Percentiles rank a stretch among this genome's conserved stretches.
Conservation (phyloP, 163 green algal genomes). For the Smithsoniella earleae region DNA sequence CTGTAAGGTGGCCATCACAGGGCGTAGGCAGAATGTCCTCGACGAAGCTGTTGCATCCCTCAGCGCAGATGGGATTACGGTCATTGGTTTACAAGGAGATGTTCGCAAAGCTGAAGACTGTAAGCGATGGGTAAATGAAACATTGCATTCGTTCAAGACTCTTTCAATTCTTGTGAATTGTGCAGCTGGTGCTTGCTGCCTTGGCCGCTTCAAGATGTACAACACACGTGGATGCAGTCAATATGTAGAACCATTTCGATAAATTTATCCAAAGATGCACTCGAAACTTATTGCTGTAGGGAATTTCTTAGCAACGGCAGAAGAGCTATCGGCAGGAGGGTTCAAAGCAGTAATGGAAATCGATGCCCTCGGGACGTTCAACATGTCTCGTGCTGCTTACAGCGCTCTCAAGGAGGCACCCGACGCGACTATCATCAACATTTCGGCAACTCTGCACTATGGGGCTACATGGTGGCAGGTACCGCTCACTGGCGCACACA, state of each 20-base stretch:
- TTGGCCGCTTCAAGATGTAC: no score
- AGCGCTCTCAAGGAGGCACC: slow-evolving; percentile 41
- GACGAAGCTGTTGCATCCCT: slow-evolving; percentile 54
- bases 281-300: no score
- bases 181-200: slow-evolving; percentile 72
- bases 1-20: slow-evolving; percentile 69
- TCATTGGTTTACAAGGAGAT: slow-evolving; percentile 63
- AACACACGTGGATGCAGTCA: no score
- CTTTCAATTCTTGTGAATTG: slow-evolving; percentile 92
- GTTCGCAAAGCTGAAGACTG: slow-evolving; percentile 66
- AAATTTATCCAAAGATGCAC: no score
- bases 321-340: slow-evolving; percentile 73
- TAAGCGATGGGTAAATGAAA: slow-evolving; percentile 42
- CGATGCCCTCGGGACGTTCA: slow-evolving; percentile 88
- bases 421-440: slow-evolving; percentile 71
- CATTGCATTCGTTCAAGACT: slow-evolving; percentile 41
- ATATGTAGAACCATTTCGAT: no score
- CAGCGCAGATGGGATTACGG: slow-evolving; percentile 47
- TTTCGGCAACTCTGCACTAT: slow-evolving; percentile 91
- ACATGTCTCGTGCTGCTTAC: slow-evolving; percentile 65
- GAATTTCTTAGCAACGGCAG: slow-evolving; percentile 85
- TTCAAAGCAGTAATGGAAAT: slow-evolving; percentile 95
- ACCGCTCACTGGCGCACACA: no score
- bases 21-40: slow-evolving; percentile 68
- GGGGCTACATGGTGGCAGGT: slow-evolving; percentile 86